Evolutionary conservation across 2,329 filamentous ascomycete species (phyloP).

Genomic region (Chaetoscypha palmicola): DNA sequence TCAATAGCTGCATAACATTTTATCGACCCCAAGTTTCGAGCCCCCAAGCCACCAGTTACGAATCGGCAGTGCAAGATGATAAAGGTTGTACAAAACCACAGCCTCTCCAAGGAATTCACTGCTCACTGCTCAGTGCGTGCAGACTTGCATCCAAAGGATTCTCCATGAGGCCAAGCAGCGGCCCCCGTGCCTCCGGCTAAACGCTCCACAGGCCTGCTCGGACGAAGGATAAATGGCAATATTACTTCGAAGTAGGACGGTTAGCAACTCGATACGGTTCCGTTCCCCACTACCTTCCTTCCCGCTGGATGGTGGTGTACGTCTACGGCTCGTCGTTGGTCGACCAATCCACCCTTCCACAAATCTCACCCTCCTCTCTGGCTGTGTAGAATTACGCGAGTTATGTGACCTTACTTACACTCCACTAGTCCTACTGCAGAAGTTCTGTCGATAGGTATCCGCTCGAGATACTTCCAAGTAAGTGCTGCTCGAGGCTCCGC

Average conservation of each 20-base stretch:
- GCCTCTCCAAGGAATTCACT: neutral
- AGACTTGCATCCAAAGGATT: neutral
- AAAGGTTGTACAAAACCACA: slow-evolving; percentile 1
- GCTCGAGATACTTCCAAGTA: neutral
- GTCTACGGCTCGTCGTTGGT: no score
- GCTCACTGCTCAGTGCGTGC: neutral
- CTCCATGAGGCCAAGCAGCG: neutral
- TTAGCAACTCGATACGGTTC: neutral
- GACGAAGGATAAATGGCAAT: neutral
- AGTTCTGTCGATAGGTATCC: slow-evolving; percentile 1
- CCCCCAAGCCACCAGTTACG: neutral
- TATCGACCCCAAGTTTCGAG: neutral
- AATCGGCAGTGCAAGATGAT: slow-evolving; percentile 3
- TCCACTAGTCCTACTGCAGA: no score
- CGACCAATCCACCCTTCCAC: no score
- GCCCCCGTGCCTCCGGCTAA: slow-evolving; percentile 5
- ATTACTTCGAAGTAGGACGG: neutral
- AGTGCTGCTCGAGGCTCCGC: slow-evolving; percentile 4
- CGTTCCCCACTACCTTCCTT: neutral
- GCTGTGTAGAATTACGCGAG: neutral
- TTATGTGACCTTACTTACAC: no score
- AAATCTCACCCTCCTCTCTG: no score
- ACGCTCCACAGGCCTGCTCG: neutral
- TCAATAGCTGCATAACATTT: neutral
- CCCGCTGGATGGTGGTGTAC: no score